Evolutionary conservation across 352 stramenopile species (phyloP), one percentile per base, ranked within the genome.

Genomic region (Phytophthora palmivora): DNA sequence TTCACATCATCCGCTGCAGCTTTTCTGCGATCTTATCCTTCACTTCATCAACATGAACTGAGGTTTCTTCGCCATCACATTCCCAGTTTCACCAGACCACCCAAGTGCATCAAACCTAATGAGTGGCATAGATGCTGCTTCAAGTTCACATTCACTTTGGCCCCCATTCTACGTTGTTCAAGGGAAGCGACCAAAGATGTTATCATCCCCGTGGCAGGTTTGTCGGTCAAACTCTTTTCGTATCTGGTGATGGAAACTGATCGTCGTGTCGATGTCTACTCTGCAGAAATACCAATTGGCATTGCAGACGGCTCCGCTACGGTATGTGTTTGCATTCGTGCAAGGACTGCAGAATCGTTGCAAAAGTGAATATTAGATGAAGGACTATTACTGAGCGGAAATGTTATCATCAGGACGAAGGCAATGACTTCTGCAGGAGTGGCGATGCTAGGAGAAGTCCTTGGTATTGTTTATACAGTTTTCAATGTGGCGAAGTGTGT

Each of bases 401-500:
- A 16, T 37, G 26, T 14, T 16, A 11, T 34, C 11, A 42, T 37
- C 44, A 91, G 82, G 16, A 92, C 84, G 14, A 92, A 92, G 52
- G 66, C 81, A 5, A 43, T 88, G 42, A 92, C 84, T 12, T 90
- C 84, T 9, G 84, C 70, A 4, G 69, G 59, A 0, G 82, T 92
- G 16, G 81, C 78, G 14, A 84, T 82, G 58, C 64, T 89, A 0
- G 84, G 84, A 33, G 84, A 92, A 72, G 58, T 90, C 26, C 49
- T 91, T 26, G 84, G 84, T 91, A 67, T 24, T 9, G 6, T 34
- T 9, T 12, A 10, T 12, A 34, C 7, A 12, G 30, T 14, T 34
- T 14, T 34, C 10, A 34, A 34, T 34, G 10, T 2, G 6, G 6
- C 3, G 12, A 28, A 28, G 12, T 14, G 6, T 49, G 36, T 28